A percentile compares a stretch with the other conserved stretches of the same genome.
These are phyloP conservation scores for Lachnellula suecica DNA, from an alignment of 2,329 filamentous ascomycete genomes.

Conservation along the genomic window DNA sequence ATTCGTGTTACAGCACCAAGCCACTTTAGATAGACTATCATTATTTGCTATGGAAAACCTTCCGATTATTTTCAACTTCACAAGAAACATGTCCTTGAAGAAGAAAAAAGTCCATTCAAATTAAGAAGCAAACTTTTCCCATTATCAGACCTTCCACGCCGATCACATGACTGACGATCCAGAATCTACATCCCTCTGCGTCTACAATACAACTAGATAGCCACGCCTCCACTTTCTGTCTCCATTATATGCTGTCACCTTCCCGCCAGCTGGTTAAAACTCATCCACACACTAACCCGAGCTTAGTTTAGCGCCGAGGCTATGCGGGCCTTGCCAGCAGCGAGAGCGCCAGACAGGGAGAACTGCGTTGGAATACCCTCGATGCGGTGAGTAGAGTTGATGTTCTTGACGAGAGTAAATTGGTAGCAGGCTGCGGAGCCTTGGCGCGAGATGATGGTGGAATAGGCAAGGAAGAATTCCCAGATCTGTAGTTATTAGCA, in stretches of 20 bases:
- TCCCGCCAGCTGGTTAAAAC: constrained; percentile 4
- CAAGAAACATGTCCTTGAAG: too few species aligned
- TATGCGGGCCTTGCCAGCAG: constrained; percentile 26
- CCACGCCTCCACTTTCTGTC: not conserved
- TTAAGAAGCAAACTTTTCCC: too few species aligned
- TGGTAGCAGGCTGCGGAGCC: constrained; percentile 77
- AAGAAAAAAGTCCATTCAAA: too few species aligned
- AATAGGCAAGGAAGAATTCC: constrained; percentile 79
- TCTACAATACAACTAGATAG: not conserved
- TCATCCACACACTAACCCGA: not conserved
- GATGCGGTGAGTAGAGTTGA: constrained; percentile 77
- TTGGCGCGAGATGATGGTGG: constrained; percentile 74
- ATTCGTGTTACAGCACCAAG: too few species aligned
- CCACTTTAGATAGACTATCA: too few species aligned
- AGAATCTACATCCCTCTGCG: not conserved
- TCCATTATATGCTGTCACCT: not conserved
- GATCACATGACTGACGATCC: not conserved
- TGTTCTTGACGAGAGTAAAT: constrained; percentile 77
- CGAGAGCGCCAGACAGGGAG: constrained; percentile 61
- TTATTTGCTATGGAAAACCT: too few species aligned
- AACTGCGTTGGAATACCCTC: constrained; percentile 70
- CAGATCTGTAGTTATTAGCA: constrained; percentile 57
- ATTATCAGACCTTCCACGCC: not conserved
- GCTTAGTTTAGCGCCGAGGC: not conserved
- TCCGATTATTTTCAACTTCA: too few species aligned